Base-by-base conservation (phyloP, 1,139 yeast species). In the Candida sp. region DNA sequence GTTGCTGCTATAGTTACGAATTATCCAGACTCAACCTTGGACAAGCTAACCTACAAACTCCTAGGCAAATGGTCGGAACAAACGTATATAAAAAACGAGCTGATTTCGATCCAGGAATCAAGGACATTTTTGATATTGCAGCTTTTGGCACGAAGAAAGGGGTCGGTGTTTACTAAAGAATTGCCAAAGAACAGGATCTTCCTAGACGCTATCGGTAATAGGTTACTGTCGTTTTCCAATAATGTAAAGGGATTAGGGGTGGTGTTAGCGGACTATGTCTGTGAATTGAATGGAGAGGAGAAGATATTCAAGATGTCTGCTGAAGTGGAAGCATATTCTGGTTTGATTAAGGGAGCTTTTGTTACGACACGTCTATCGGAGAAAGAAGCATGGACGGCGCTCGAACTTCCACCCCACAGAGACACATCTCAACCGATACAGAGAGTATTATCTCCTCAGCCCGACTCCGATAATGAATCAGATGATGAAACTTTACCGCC, bases 401-500 rank as follows among this genome's bases (percentile, higher is more conserved):
- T 64, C 3, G 39, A 35, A 33, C 50, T n/a, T 27, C 60, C 60
- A 1, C 22, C n/a, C 47, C 27, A 46, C 17, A 17, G 17, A 43
- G 37, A 54, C 34, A 40, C 30, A 5, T 27, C 42, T 6, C 30
- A 8, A 22, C 35, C 28, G n/a, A 25, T 17, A n/a, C n/a, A 26
- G 30, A 31, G 11, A 30, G 23, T 22, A 12, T 4, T 26, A 12
- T 12, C 11, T 9, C 46, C 49, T 7, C 44, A 55, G 9, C 51
- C 49, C n/a, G 58, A 57, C 39, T 63, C 65, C 0, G 80, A 75
- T 49, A 84, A 78, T 37, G 83, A 78, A 50, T 73, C 79, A n/a
- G 86, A 81, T 49, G 87, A 83, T 49, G 82, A 81, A 1, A 68
- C 80, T 2, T 54, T 75, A 35, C 72, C 69, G n/a, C 66, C 41